phyloP scores from a whole-genome alignment of 2,329 filamentous ascomycete genomes.

The Aschersonia sp. region DNA sequence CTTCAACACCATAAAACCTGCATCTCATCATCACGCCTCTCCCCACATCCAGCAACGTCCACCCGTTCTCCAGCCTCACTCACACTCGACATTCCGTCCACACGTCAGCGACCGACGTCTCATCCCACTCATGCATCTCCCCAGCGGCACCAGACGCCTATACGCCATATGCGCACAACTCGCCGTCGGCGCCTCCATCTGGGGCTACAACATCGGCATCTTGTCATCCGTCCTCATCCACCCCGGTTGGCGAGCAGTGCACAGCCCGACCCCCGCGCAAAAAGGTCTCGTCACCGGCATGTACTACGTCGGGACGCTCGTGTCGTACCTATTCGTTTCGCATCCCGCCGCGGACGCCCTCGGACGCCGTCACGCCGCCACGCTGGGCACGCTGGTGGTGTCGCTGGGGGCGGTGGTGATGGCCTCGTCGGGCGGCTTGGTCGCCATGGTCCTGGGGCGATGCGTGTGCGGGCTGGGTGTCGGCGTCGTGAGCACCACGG shows the following conservation, averaged over 20 bases:
- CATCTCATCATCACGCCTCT: no score
- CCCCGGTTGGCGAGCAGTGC: conserved; percentile 35
- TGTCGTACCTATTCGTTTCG: conserved; percentile 39
- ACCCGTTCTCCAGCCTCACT: not conserved
- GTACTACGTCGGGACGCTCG: conserved; percentile 43
- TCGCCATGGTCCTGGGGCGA: conserved; percentile 34
- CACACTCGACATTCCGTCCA: no score
- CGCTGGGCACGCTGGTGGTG: conserved; percentile 29
- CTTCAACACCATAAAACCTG: no score
- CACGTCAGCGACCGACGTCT: not conserved
- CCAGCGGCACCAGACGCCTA: conserved; percentile 16
- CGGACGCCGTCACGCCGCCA: conserved; percentile 35
- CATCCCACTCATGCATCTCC: not conserved
- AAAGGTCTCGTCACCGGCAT: conserved; percentile 40
- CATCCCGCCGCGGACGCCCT: conserved; percentile 34
- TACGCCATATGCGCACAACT: conserved; percentile 36
- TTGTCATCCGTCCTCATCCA: conserved; percentile 41
- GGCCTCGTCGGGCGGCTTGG: conserved; percentile 22
- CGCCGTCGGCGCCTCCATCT: conserved; percentile 39
- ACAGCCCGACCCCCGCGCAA: conserved; percentile 26
- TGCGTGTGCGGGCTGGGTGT: conserved; percentile 37
- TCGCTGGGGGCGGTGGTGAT: conserved; percentile 34
- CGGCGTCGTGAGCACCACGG: conserved; percentile 39
- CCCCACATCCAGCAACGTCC: no score
- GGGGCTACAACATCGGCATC: conserved; percentile 46